A percentile compares a stretch with the other conserved stretches of the same genome.
These are phyloP conservation scores for Paxillus ammoniavirescens DNA, from an alignment of 768 basidiomycete genomes.

Conservation along the genomic window DNA sequence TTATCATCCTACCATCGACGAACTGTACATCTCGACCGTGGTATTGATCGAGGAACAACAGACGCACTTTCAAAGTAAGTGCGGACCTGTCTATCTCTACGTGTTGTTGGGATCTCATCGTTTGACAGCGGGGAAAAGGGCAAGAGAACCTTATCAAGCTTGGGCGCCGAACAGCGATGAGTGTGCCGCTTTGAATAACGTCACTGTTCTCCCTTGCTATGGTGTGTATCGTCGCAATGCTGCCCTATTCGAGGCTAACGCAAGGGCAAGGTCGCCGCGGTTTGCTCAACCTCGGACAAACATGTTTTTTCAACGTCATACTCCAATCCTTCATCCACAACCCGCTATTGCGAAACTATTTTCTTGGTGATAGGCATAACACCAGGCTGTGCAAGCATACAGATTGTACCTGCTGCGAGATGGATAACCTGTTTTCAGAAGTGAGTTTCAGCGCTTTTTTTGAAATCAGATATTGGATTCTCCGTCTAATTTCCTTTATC, in stretches of 20 bases:
- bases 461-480: not conserved
- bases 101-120: not conserved
- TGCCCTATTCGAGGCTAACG: not conserved
- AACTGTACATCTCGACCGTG: conserved; percentile 40
- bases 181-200: conserved; percentile 44
- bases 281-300: conserved; percentile 85
- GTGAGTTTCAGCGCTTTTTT: conserved; percentile 33
- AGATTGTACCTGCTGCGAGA: conserved; percentile 88
- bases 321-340: conserved; percentile 90
- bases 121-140: conserved; percentile 35
- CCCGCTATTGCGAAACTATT: conserved; percentile 84
- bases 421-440: conserved; percentile 84
- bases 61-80: conserved; percentile 57
- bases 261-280: conserved; percentile 66
- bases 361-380: conserved; percentile 90
- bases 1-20: conserved; percentile 54
- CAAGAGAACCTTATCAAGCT: conserved; percentile 46
- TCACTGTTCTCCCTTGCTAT: conserved; percentile 66
- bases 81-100: not conserved
- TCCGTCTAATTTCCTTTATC: not conserved
- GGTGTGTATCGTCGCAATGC: conserved; percentile 37
- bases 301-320: conserved; percentile 91
- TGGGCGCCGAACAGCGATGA: conserved; percentile 50
- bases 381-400: conserved; percentile 61
- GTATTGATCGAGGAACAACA: conserved; percentile 59